Base-by-base conservation (phyloP, 2,329 filamentous ascomycete genomes). In the Aspergillus uvarum region DNA sequence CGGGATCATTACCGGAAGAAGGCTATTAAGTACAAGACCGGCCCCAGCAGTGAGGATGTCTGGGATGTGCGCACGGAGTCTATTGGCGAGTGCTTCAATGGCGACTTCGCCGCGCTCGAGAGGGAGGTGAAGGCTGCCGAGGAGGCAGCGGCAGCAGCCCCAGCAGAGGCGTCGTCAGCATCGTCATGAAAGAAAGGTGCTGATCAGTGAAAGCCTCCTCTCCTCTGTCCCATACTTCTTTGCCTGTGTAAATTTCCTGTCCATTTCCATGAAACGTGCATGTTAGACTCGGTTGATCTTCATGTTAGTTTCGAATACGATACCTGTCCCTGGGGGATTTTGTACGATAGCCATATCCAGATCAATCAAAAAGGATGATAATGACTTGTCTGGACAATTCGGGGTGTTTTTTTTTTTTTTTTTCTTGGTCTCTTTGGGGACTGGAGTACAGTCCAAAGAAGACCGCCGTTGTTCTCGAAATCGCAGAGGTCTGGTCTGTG, bases 31-130 rank as follows among this genome's bases (percentile, higher is more conserved):
- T 89, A 92, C 75, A 83, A 81, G 77, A 85, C 81, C 14, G 86
- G 86, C 1, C 85, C 85, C 19, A 96, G 87, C 73, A 96, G 91
- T 77, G 91, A 97, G 79, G 90, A 97, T 80, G 81, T 99, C 3
- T 99, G 95, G 95, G 85, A 89, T 74, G 82, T 88, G 58, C 85
- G 95, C 68, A 81, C 82, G 38, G 82, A 85, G 64, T 86, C 83
- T 64, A 78, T 94, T 5, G 76, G 78, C 65, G 79, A 78, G 58
- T 79, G 82, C 1, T 80, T 81, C 63, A 67, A 75, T 60, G 79
- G 76, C 7, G 76, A 80, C 65, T 76, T 78, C 61, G 76, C 73
- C 42, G 77, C 77, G 12, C 59, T 77, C 35, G 77, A 80, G 63
- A 72, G 68, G 60, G 69, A 77, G 59, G 78, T 77, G 65, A 73